Base-by-base conservation (phyloP, 306 rosid species). In the Lotus japonicus region DNA sequence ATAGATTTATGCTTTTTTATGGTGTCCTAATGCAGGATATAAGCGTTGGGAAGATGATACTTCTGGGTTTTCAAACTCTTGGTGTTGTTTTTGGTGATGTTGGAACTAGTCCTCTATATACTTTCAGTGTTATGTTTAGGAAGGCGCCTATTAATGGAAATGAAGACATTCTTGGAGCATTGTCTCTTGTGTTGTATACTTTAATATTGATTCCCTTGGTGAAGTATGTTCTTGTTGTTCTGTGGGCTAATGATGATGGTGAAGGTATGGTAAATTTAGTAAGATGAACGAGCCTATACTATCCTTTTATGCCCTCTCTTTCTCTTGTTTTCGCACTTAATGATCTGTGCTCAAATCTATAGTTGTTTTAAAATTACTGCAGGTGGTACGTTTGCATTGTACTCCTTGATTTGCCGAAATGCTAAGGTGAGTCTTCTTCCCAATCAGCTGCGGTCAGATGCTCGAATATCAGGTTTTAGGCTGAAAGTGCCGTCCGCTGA, bases 41-140 rank as follows among this genome's bases (percentile, higher is more conserved):
- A 65, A 88, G 84, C 53, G 3, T 81, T 78, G 95, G 91, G 52
- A 90, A 77, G 86, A 86, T 64, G 53, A 79, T 95, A 70, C 38
- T 67, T 66, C 79, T 95, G 77, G 92, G 88, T 72, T 90, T 87
- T 74, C 97, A 95, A 75, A 95, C 97, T 53, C 97, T 90, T 68
- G 99, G 99, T 74, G 91, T 95, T 74, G 97, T 95, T 60, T 95
- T 95, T 83, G 99, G 99, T 65, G 99, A 95, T 80, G 99, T 95
- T 84, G 99, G 97, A 65, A 95, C 99, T 6, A 90, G 99, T 73
- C 99, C 99, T 33, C 77, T 95, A 74, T 95, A 95, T 77, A 88
- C 99, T 19, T 90, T 95, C 79, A 81, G 91, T 62, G 99, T 95
- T 64, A 90, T 95, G 95, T 95, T 95, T 74, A 87, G 84, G 71